Base-by-base conservation (phyloP, 2,329 filamentous ascomycete genomes). In the Aspergillus felis region DNA sequence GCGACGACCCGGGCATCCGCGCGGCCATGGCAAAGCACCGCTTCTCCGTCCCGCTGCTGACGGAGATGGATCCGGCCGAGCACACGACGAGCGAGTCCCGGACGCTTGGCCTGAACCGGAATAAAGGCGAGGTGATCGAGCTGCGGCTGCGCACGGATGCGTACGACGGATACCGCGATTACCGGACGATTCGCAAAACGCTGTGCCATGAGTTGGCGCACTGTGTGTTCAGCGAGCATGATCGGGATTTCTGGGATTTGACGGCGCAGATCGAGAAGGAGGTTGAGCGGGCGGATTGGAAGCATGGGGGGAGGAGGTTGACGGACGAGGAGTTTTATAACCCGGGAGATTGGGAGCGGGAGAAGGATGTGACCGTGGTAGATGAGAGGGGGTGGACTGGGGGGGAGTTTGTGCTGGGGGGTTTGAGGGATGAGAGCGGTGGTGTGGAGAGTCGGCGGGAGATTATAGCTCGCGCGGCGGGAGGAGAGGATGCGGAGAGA, bases 121-220 rank as follows among this genome's bases (percentile, higher is more conserved):
- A 97, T 70, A 76, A 81, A 2, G 94, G 94, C 59, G 89, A 96
- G 73, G 90, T 91, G 1, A 96, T 99, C 56, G 92, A 97, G 79
- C 76, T 99, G 60, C 81, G 94, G 0, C 77, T 99, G 38, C 81
- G 94, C n/a, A 97, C 94, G 1, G 94, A 99, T 76, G 90, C 90
- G 2, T 91, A 94, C 71, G 92, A 96, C 72, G 94, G 94, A 0
- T 97, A 96, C 69, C 80, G 94, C 41, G 91, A 97, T 71, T 99
- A 97, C 77, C 88, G 88, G 66, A 92, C 89, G 0, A 95, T 99
- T 51, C 84, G 94, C 53, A 90, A 90, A 65, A 97, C 94, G 49
- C 80, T 99, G 12, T 97, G 93, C 70, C 94, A 99, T 76, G 94
- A 99, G 78, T 81, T 99, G 20, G 88, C 92, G 63, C 94, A 99